Evolutionary conservation across 805 yeast genomes (phyloP).

Genomic region (Metschnikowia borealis): DNA sequence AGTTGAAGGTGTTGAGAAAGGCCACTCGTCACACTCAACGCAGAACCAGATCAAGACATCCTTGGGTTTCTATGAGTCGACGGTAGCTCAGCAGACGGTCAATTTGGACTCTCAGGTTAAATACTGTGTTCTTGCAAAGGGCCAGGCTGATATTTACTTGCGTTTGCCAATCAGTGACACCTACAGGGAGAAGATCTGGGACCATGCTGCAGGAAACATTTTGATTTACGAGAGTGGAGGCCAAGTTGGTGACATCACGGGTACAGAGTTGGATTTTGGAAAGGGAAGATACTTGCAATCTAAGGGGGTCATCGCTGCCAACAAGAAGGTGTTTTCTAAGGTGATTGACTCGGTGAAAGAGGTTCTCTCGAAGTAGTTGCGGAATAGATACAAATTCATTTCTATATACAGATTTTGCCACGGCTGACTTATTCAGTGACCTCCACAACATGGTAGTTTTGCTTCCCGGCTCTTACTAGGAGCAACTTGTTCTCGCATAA

Average conservation of each 20-base stretch:
- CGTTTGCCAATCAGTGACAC: conserved; percentile 75
- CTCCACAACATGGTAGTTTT: conserved; percentile 50
- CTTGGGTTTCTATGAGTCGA: conserved; percentile 45
- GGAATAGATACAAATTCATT: neutral
- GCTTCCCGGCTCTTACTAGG: conserved; percentile 72
- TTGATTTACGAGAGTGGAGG: conserved; percentile 91
- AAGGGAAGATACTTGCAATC: conserved; percentile 76
- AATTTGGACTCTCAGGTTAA: conserved; percentile 95
- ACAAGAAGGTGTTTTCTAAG: conserved; percentile 41
- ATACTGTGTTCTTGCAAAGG: conserved; percentile 85
- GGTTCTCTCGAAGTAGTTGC: conserved; percentile 16
- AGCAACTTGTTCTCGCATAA: conserved; percentile 59
- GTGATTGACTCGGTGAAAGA: conserved; percentile 47
- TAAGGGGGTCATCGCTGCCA: conserved; percentile 91
- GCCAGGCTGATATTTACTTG: conserved; percentile 88
- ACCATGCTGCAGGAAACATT: conserved; percentile 94
- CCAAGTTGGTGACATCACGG: conserved; percentile 77
- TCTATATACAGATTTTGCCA: conserved; percentile 5
- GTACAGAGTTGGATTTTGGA: conserved; percentile 74
- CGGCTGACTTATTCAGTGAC: conserved; percentile 8
- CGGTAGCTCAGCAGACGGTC: conserved; percentile 57
- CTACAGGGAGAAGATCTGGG: conserved; percentile 96
- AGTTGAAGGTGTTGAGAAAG: conserved; percentile 92
- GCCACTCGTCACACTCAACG: conserved; percentile 87
- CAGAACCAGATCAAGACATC: conserved; percentile 69